Conservation (phyloP, 2,329 filamentous ascomycete species). For the Macrophomina tecta region DNA sequence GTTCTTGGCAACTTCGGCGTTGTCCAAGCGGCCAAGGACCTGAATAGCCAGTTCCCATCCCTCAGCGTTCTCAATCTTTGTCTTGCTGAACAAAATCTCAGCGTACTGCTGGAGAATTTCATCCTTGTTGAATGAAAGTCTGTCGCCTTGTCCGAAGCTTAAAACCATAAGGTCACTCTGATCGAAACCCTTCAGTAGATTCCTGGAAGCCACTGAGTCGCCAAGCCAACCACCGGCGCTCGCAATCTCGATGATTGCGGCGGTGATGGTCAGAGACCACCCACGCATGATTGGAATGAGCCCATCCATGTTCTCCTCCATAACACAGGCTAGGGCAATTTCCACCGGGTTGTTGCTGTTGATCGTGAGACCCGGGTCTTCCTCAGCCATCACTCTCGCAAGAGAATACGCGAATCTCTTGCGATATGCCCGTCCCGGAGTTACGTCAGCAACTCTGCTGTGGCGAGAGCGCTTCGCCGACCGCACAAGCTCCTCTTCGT, state of each 20-base stretch:
- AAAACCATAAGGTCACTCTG: constrained; percentile 85
- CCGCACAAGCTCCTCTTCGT: constrained; percentile 51
- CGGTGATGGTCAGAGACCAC: constrained; percentile 81
- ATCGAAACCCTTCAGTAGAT: constrained; percentile 71
- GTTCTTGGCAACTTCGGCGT: constrained; percentile 71
- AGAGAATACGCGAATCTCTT: constrained; percentile 55
- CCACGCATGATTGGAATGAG: constrained; percentile 74
- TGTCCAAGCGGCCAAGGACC: constrained; percentile 80
- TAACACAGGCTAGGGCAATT: constrained; percentile 78
- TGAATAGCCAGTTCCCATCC: constrained; percentile 85
- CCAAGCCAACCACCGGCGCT: constrained; percentile 82
- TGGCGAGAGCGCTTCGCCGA: constrained; percentile 48
- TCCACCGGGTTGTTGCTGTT: constrained; percentile 79
- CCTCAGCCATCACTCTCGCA: constrained; percentile 60
- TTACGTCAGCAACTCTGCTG: constrained; percentile 55
- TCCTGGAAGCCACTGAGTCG: constrained; percentile 55
- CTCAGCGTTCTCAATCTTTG: constrained; percentile 32
- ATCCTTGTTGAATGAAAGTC: constrained; percentile 72
- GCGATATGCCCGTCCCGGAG: constrained; percentile 71
- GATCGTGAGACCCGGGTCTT: constrained; percentile 72
- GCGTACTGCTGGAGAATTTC: constrained; percentile 80
- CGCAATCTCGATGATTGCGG: constrained; percentile 81
- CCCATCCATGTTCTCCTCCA: constrained; percentile 81
- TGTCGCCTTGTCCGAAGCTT: constrained; percentile 68
- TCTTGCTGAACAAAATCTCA: constrained; percentile 60